These are phyloP conservation scores for Talaromyces nanjingensis DNA, from an alignment of 495 filamentous ascomycete species.

Conservation along the genomic window DNA sequence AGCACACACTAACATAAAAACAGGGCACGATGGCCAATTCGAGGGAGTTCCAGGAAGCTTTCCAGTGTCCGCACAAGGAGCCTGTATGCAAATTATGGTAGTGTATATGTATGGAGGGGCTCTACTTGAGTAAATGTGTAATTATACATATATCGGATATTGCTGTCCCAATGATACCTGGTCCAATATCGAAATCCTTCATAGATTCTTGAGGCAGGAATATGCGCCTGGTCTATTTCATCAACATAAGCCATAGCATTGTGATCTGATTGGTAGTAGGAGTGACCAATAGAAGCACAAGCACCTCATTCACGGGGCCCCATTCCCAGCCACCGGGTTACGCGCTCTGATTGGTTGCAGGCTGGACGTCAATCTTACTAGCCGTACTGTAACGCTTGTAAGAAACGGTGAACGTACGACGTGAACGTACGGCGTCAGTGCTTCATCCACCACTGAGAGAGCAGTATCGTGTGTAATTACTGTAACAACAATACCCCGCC, in stretches of 20 bases:
- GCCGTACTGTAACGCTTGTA: background rate
- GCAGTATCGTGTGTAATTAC: background rate
- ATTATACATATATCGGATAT: background rate
- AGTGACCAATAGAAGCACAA: background rate
- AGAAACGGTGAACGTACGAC: background rate
- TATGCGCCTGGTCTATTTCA: too few species aligned
- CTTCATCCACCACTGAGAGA: background rate
- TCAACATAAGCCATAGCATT: too few species aligned
- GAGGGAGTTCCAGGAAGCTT: slow-evolving; percentile 58
- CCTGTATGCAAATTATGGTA: slow-evolving; percentile 68
- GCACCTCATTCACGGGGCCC: background rate
- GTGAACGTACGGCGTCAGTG: too few species aligned
- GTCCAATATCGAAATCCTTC: background rate
- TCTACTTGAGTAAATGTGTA: background rate
- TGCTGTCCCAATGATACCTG: too few species aligned
- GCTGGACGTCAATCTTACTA: background rate
- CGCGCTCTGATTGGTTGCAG: background rate
- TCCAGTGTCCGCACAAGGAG: slow-evolving; percentile 55
- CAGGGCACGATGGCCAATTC: slow-evolving; percentile 61
- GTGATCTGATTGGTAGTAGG: too few species aligned
- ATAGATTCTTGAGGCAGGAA: too few species aligned
- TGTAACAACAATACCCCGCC: background rate
- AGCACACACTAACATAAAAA: background rate
- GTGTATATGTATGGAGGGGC: background rate
- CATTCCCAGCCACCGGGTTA: background rate